Conservation (phyloP, 805 yeast species). For the Kluyveromyces nonfermentans region DNA sequence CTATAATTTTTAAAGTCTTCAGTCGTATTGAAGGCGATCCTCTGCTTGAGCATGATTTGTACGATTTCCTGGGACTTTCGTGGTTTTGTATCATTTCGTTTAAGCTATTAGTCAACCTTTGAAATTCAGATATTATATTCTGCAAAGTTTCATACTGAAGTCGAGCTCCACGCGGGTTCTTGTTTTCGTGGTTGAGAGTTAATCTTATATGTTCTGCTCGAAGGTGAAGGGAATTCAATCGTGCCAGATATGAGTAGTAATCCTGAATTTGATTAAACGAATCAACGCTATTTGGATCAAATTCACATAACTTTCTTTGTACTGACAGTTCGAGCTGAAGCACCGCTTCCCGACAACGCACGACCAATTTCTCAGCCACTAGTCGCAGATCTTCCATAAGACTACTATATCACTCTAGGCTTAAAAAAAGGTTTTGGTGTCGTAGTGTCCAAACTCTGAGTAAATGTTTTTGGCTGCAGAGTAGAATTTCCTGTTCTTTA, state of each 20-base stretch:
- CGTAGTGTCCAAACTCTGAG: too few species aligned
- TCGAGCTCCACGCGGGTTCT: background rate
- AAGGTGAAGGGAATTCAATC: slow-evolving; percentile 2
- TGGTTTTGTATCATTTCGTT: slow-evolving; percentile 16
- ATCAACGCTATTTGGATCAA: slow-evolving; percentile 3
- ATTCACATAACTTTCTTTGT: slow-evolving; percentile 14
- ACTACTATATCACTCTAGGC: background rate
- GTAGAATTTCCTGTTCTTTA: too few species aligned
- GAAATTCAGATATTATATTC: slow-evolving; percentile 20
- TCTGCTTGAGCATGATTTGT: slow-evolving; percentile 13
- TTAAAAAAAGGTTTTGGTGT: too few species aligned
- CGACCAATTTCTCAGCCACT: slow-evolving; percentile 20
- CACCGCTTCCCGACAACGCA: slow-evolving; percentile 25
- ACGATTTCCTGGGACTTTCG: slow-evolving; percentile 7
- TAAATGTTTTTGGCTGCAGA: too few species aligned
- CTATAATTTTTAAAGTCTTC: slow-evolving; percentile 21
- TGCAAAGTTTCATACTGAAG: background rate
- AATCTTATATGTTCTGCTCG: slow-evolving; percentile 3
- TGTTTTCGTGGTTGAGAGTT: background rate
- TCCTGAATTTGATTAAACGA: slow-evolving; percentile 3
- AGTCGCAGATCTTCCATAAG: slow-evolving; percentile 13
- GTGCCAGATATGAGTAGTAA: slow-evolving; percentile 3
- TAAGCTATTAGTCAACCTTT: slow-evolving; percentile 17
- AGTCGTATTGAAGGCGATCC: slow-evolving; percentile 14
- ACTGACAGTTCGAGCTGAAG: slow-evolving; percentile 24